Percentiles rank a stretch among this genome's conserved stretches.
Evolutionary conservation across 2,329 filamentous ascomycete species (phyloP).

Genomic region (Boeremia lycopersici): DNA sequence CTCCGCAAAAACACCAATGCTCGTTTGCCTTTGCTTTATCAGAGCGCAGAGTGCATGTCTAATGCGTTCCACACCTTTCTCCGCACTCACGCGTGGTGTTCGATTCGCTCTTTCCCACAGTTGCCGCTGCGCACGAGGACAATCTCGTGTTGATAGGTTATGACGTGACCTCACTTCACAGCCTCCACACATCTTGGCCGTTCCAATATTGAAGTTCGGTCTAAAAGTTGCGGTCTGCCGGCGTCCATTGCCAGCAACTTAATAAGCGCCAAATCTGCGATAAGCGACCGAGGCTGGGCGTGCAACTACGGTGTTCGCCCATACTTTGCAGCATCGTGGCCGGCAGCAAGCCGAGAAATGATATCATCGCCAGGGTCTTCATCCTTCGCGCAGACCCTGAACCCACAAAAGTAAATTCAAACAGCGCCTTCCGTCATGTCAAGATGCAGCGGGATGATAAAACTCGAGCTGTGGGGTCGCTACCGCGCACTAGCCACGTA

Average conservation of each 20-base stretch:
- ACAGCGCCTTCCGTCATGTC: constrained; percentile 28
- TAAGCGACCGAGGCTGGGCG: constrained; percentile 7
- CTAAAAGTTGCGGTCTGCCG: constrained; percentile 6
- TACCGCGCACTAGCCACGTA: constrained; percentile 28
- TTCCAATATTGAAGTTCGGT: constrained; percentile 7
- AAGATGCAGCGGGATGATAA: constrained; percentile 19
- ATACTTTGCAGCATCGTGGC: constrained; percentile 5
- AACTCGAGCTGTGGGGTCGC: constrained; percentile 13
- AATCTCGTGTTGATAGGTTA: constrained; percentile 16
- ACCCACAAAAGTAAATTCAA: constrained; percentile 14
- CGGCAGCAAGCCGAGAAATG: constrained; percentile 12
- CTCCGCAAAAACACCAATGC: constrained; percentile 15
- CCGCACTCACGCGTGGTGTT: constrained; percentile 1
- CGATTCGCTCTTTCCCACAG: constrained; percentile 3
- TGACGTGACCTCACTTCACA: constrained; percentile 34
- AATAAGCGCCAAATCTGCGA: constrained; percentile 8
- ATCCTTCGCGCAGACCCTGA: constrained; percentile 21
- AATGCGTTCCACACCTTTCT: constrained; percentile 8
- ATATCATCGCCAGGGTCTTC: constrained; percentile 28
- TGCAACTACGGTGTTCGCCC: constrained; percentile 15
- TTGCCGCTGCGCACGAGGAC: constrained; percentile 22
- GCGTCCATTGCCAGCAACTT: constrained; percentile 13
- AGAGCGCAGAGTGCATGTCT: constrained; percentile 1
- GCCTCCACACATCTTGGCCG: constrained; percentile 13
- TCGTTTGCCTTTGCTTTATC: constrained; percentile 8